phyloP scores from a whole-genome alignment of 2,329 filamentous ascomycete species.

The Neocatenulostroma microsporum region DNA sequence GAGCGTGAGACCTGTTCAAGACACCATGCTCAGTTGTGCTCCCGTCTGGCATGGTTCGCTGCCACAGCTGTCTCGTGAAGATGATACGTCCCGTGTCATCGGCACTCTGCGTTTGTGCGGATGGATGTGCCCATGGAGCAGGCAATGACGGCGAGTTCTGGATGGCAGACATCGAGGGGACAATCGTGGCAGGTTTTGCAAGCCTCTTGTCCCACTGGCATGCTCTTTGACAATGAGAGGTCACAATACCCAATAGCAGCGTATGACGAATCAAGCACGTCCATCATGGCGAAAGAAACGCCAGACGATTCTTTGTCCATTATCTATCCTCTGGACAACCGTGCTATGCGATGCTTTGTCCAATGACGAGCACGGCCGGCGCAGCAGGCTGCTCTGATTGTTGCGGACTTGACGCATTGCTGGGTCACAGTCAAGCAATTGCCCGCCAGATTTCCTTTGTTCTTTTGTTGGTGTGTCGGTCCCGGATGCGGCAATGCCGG shows the following conservation, averaged over 20 bases:
- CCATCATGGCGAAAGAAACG: constrained; percentile 22
- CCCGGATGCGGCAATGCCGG: constrained; percentile 27
- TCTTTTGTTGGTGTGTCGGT: constrained; percentile 27
- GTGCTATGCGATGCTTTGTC: constrained; percentile 29
- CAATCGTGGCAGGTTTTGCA: constrained; percentile 22
- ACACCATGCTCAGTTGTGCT: constrained; percentile 21
- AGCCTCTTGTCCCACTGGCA: constrained; percentile 27
- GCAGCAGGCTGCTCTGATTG: constrained; percentile 21
- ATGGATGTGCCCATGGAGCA: constrained; percentile 9
- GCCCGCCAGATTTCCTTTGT: constrained; percentile 24
- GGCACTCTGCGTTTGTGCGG: constrained; percentile 22
- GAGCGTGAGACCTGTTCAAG: constrained; percentile 27
- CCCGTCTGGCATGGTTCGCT: constrained; percentile 30
- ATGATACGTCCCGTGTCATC: constrained; percentile 24
- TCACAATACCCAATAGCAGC: constrained; percentile 21
- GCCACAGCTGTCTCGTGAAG: constrained; percentile 32
- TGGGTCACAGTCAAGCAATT: constrained; percentile 11
- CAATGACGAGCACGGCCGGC: constrained; percentile 24
- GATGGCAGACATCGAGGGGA: constrained; percentile 25
- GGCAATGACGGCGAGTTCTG: constrained; percentile 17
- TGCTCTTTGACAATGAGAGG: constrained; percentile 26
- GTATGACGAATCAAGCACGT: constrained; percentile 21
- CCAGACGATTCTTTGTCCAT: constrained; percentile 26
- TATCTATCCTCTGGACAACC: constrained; percentile 25
- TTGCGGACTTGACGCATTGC: constrained; percentile 21